Conservation (phyloP, 1,139 yeast genomes). For the Candida dubliniensis region DNA sequence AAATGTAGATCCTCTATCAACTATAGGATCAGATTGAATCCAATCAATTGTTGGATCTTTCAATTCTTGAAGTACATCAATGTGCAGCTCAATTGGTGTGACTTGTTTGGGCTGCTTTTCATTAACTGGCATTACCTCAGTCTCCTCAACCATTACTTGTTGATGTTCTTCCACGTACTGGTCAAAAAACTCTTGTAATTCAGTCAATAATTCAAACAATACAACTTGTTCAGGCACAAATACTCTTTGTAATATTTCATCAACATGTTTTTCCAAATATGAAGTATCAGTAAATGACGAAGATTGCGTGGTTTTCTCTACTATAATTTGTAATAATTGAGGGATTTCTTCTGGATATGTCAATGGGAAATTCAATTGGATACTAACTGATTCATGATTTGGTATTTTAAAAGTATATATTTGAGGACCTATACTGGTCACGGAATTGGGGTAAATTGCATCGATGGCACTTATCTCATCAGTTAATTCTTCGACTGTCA, state of each 20-base stretch:
- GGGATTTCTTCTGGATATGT: conserved; percentile 70
- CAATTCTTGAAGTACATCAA: conserved; percentile 2
- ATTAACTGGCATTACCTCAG: conserved; percentile 13
- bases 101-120: background rate
- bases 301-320: conserved; percentile 24
- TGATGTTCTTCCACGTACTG: conserved; percentile 28
- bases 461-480: conserved; percentile 84
- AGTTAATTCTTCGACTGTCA: conserved; percentile 56
- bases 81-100: background rate
- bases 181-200: conserved; percentile 53
- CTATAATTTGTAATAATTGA: conserved; percentile 50
- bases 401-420: conserved; percentile 62
- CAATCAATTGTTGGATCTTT: conserved; percentile 65
- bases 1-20: conserved; percentile 84
- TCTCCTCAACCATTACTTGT: conserved; percentile 7
- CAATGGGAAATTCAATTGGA: conserved; percentile 69
- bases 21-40: conserved; percentile 72
- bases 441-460: conserved; percentile 78
- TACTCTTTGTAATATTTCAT: conserved; percentile 49
- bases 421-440: conserved; percentile 31
- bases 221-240: conserved; percentile 67
- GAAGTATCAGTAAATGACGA: conserved; percentile 40
- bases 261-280: conserved; percentile 45
- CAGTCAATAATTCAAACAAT: conserved; percentile 73
- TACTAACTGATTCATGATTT: conserved; percentile 52